Base-by-base conservation (phyloP, 148 eudicot species). In the Pouteria glomerata region DNA sequence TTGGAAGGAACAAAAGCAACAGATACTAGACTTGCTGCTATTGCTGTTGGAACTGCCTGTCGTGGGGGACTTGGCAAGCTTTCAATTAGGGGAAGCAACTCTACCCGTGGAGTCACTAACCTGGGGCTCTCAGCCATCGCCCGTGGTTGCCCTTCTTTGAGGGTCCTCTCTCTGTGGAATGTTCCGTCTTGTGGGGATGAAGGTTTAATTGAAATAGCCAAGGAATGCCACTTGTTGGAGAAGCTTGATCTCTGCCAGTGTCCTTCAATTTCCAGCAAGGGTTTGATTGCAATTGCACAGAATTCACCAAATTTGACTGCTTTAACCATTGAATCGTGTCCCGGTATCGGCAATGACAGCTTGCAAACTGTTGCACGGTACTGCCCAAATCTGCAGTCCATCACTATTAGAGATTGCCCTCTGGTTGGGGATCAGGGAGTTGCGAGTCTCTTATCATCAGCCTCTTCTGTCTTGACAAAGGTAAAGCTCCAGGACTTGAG, bases 11-110 rank as follows among this genome's bases (percentile, higher is more conserved):
- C 79, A 87, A 90, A 88, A 80, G 97, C 97, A 19, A 95, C 94
- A 0, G 97, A 95, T 84, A 26, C 78, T 14, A 82, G 97, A 75
- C 92, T 95, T 58, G 86, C 91, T 48, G 96, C 97, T 45, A 87
- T 95, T 61, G 86, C 99, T 0, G 90, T 95, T 72, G 92, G 99
- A 62, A 83, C 97, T 7, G 74, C 90, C 69, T 70, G 74, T 74
- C 92, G 88, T 44, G 99, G 99, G 35, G 99, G 99, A 39, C 89
- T 95, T 2, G 94, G 92, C 58, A 91, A 95, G 87, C 94, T 95
- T 74, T 84, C 85, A 5, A 81, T 95, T 63, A 79, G 89, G 16
- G 96, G 96, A 64, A 86, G 80, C 76, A 85, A 87, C 79, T 55
- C 84, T 6, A 31, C 69, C 45, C 77, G 82, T n/a, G 80, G 91